Base-by-base conservation (phyloP, 345 rosid genomes). In the Raphanus raphanistrum region DNA sequence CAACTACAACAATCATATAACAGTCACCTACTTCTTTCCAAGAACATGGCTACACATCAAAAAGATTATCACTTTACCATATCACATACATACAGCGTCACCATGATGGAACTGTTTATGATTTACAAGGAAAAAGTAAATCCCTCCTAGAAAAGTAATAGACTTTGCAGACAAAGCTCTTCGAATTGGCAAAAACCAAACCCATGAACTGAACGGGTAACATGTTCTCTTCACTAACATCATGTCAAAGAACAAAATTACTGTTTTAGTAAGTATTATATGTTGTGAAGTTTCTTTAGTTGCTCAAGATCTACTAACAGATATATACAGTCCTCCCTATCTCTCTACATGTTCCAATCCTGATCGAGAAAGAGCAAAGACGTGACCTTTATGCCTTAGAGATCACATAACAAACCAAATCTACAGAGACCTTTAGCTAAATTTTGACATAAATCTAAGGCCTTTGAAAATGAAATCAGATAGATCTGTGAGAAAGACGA, bases 401-500 rank as follows among this genome's bases (percentile, higher is more conserved):
- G 29, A 57, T 71, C 8, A 52, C 32, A 50, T 26, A 16, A n/a
- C n/a, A 0, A 70, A 33, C 4, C 58, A 36, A 50, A 70, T 21
- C 21, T 21, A 21, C 21, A 21, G 21, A 21, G 21, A 21, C 21
- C 21, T 21, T 21, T 21, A 21, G 21, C 21, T 21, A 21, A 21
- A 21, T 21, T 21, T 21, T 21, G 21, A 21, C 21, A 21, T 21
- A 21, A 21, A 21, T 21, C 21, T 21, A 21, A 21, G 21, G 21
- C 21, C 21, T 21, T 21, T 21, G 21, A 21, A 21, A 21, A 21
- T 21, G 31, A 28, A 4, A 28, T 28, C 4, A 28, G 31, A 28
- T 28, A 28, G 31, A 28, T 28, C 31, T 28, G 31, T n/a, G 31
- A 61, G 71, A n/a, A 71, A 66, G 52, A 79, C 78, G 64, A 79